Evolutionary conservation across 2,329 filamentous ascomycete species (phyloP), one percentile per base, ranked within the genome.

Genomic region (Scorias spongiosa): DNA sequence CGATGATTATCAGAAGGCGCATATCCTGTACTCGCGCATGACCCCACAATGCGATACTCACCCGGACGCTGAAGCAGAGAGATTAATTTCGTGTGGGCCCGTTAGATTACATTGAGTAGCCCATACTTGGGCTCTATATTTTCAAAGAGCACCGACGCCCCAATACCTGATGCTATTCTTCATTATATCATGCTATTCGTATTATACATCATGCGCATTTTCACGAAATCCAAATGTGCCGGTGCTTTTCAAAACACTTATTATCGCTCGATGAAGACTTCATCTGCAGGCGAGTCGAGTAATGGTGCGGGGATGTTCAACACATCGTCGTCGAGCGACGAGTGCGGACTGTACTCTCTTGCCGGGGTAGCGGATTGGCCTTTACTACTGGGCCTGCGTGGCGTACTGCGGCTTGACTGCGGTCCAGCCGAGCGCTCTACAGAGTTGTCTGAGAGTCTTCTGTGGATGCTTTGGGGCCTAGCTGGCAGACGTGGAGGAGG

Each of bases 261-360:
- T 56, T 66, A 36, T 72, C 71, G 82, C 96, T 91, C 91, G 96
- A 96, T 70, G 72, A 80, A 54, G 75, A 73, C 46, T 86, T 95
- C 73, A 96, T 96, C 80, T 89, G 93, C 74, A 86, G 95, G 80
- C 87, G 93, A 74, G 82, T 82, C 72, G 44, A 46, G 30, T 81
- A 93, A 18, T 15, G 32, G 32, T 9, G 32, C 32, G 15, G 32
- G 32, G 5, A 36, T 36, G 15, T 36, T 36, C 12, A 36, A 15
- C 12, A 36, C 32, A 3, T 36, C 32, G 32, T 36, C 32, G 12
- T 36, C 32, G 12, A 36, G 12, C 11, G 12, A 15, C 9, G 32
- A 12, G 15, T 36, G 32, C 7, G 20, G 20, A 7, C 20, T 26
- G 12, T 12, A 36, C 12, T 36, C 32, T 9, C 32, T 36, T 36